A percentile compares a stretch with the other conserved stretches of the same genome.
These are phyloP conservation scores for Castanea crenata DNA, from an alignment of 306 rosid genomes.

Conservation along the genomic window DNA sequence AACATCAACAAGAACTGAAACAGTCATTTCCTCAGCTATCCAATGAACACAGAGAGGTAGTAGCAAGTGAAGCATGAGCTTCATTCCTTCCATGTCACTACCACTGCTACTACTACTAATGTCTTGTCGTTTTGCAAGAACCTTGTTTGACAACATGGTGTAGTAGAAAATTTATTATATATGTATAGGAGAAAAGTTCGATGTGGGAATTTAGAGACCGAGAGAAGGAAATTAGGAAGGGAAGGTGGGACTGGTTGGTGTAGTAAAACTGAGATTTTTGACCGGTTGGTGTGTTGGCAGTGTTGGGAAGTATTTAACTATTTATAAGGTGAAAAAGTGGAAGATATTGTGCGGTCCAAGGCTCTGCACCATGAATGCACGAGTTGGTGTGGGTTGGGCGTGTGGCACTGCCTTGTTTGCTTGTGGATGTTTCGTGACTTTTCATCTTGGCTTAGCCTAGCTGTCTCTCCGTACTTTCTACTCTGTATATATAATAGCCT, in stretches of 20 bases:
- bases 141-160: neutral
- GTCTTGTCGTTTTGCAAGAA: constrained; percentile 3
- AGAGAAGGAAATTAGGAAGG: neutral
- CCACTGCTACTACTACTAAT: neutral
- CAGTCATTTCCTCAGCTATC: constrained; percentile 84
- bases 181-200: too few species aligned
- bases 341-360: neutral
- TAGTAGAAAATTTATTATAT: neutral
- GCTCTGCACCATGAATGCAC: neutral
- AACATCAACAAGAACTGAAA: constrained; percentile 82
- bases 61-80: constrained; percentile 65
- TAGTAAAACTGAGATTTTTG: neutral
- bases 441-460: neutral
- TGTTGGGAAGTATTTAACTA: neutral
- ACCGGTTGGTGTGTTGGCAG: neutral
- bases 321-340: neutral
- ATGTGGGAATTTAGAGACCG: neutral
- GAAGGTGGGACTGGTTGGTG: neutral
- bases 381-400: constrained; percentile 23
- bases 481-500: too few species aligned
- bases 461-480: neutral
- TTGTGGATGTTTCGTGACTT: neutral
- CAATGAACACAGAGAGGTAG: constrained; percentile 68
- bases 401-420: constrained; percentile 21
- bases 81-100: neutral